Conservation (phyloP, 2,329 filamentous ascomycete genomes). For the Aspergillus sp. region DNA sequence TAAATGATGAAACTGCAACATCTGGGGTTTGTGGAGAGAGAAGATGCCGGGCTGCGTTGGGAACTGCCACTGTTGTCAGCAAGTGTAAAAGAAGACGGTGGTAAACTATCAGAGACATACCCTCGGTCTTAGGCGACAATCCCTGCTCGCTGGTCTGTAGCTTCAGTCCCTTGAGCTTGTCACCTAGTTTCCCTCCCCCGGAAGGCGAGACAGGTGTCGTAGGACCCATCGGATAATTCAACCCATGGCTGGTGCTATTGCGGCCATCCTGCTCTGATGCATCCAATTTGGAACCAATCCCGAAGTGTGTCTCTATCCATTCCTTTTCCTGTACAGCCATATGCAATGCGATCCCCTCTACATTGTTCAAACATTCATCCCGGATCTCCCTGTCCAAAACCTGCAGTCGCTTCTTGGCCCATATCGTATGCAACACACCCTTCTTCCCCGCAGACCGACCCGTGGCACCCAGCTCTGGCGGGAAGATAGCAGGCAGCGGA, state of each 20-base stretch:
- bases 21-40: conserved; percentile 57
- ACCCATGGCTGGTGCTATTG: conserved; percentile 14
- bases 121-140: conserved; percentile 43
- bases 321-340: conserved; percentile 77
- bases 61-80: conserved; percentile 12
- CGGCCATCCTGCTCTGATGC: conserved; percentile 11
- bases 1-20: conserved; percentile 55
- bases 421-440: conserved; percentile 80
- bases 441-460: conserved; percentile 61
- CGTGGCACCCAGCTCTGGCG: conserved; percentile 61
- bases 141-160: conserved; percentile 65
- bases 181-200: conserved; percentile 57
- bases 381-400: conserved; percentile 70
- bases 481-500: conserved; percentile 79
- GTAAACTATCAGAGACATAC: conserved; percentile 17
- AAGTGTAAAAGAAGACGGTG: neutral
- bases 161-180: conserved; percentile 72
- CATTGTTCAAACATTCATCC: conserved; percentile 62
- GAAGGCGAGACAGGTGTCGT: conserved; percentile 55
- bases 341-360: conserved; percentile 72
- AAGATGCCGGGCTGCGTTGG: conserved; percentile 33
- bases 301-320: conserved; percentile 80
- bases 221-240: conserved; percentile 33
- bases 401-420: conserved; percentile 74
- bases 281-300: conserved; percentile 42